Conservation (phyloP, 2,329 filamentous ascomycete genomes). For the Monosporascus ibericus region DNA sequence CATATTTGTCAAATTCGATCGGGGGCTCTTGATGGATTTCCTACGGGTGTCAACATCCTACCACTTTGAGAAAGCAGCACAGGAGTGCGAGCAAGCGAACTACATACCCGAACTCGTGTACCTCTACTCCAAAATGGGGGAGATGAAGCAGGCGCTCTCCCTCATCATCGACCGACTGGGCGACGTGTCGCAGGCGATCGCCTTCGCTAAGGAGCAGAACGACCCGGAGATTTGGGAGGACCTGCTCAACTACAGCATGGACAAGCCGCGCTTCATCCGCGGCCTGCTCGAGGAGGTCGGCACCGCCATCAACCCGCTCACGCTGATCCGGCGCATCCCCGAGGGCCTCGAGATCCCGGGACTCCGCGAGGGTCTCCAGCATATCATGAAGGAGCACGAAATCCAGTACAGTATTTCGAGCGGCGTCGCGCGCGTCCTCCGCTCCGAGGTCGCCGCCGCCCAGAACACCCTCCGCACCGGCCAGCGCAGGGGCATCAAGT, state of each 20-base stretch:
- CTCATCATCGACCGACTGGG: conserved; percentile 91
- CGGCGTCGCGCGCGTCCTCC: conserved; percentile 79
- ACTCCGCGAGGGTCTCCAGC: conserved; percentile 76
- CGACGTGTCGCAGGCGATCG: conserved; percentile 87
- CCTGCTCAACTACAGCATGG: conserved; percentile 91
- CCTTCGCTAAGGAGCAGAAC: conserved; percentile 89
- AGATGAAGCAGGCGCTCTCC: conserved; percentile 84
- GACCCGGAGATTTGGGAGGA: conserved; percentile 94
- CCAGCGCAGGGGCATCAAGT: conserved; percentile 81
- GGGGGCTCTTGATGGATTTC: conserved; percentile 77
- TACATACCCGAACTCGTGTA: conserved; percentile 94
- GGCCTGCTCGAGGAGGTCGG: conserved; percentile 90
- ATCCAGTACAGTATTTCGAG: conserved; percentile 89
- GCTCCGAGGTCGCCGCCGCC: conserved; percentile 78
- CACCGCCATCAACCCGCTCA: conserved; percentile 87
- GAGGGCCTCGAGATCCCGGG: conserved; percentile 91
- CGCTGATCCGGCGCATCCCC: conserved; percentile 82
- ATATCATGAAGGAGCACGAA: conserved; percentile 93
- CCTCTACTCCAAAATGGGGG: conserved; percentile 88
- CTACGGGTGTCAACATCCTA: conserved; percentile 80
- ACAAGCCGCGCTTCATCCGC: conserved; percentile 91
- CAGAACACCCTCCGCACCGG: conserved; percentile 77
- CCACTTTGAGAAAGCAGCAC: conserved; percentile 71
- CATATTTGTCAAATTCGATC: conserved; percentile 80
- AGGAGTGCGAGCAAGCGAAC: conserved; percentile 72